phyloP scores from a whole-genome alignment of 768 basidiomycete genomes.

The Stropharia rugosoannulata region DNA sequence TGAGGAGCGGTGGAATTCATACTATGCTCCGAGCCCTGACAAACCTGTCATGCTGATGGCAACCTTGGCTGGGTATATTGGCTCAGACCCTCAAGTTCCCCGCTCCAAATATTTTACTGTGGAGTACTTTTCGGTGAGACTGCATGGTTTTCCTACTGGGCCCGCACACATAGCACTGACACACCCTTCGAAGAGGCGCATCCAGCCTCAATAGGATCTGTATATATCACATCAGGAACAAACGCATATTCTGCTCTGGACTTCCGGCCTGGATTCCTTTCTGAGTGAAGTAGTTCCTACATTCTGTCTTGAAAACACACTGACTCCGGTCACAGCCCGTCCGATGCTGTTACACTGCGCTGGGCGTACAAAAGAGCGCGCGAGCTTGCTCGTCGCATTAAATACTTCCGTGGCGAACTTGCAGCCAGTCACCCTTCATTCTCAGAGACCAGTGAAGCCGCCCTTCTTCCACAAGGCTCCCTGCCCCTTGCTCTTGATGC shows the following conservation, averaged over 20 bases:
- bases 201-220: conserved; percentile 30
- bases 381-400: conserved; percentile 58
- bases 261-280: conserved; percentile 24
- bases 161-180: too few relatives aligned
- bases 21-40: conserved; percentile 51
- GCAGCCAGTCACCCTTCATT: conserved; percentile 33
- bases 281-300: background rate
- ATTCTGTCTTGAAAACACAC: background rate
- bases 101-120: conserved; percentile 23
- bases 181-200: conserved; percentile 18
- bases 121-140: conserved; percentile 32
- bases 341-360: conserved; percentile 43
- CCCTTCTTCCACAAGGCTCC: background rate
- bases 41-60: conserved; percentile 52
- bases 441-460: conserved; percentile 12
- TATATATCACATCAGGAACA: conserved; percentile 34
- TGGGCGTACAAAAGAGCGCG: conserved; percentile 56
- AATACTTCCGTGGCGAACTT: conserved; percentile 38
- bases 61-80: conserved; percentile 28
- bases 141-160: background rate
- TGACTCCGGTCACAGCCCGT: conserved; percentile 21
- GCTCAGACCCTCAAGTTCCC: conserved; percentile 14
- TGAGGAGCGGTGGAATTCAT: conserved; percentile 44
- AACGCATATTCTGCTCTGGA: conserved; percentile 28
- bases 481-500: background rate